Conservation (phyloP, 208 protist species). For the Trypanosoma vivax region DNA sequence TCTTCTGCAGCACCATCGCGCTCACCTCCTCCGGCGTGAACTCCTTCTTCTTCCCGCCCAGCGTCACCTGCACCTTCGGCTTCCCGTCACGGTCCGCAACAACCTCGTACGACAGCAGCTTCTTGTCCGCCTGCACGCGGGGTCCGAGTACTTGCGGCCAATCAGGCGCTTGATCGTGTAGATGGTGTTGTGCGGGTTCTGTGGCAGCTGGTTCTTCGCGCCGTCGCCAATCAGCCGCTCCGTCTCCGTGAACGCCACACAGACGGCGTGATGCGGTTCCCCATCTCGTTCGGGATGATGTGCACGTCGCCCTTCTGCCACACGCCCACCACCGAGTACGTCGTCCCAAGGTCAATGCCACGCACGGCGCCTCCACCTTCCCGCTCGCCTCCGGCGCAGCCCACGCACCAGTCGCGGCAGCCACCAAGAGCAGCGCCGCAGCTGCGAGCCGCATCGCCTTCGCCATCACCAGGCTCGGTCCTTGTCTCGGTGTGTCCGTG, state of each 20-base stretch:
- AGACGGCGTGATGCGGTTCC: constrained; percentile 4
- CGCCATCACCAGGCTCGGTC: neutral
- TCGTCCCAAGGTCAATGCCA: constrained; percentile 86
- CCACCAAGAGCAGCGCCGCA: constrained; percentile 11
- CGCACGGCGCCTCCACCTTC: constrained; percentile 82
- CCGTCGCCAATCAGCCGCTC: constrained; percentile 4
- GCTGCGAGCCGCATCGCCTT: constrained; percentile 1
- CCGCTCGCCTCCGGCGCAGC: constrained; percentile 51
- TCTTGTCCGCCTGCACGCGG: constrained; percentile 92
- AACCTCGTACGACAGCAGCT: constrained; percentile 93
- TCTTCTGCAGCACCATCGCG: constrained; percentile 5
- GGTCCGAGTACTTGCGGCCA: constrained; percentile 86
- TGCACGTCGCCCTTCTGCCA: constrained; percentile 6
- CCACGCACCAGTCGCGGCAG: constrained; percentile 12
- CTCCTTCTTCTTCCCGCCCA: constrained; percentile 1
- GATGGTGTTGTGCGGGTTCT: constrained; percentile 91
- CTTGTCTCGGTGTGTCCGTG: neutral
- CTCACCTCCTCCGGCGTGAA: constrained; percentile 4
- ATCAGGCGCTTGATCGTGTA: constrained; percentile 94
- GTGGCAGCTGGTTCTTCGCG: constrained; percentile 11
- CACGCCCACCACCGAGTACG: constrained; percentile 2
- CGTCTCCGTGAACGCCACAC: constrained; percentile 1
- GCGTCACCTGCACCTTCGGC: constrained; percentile 79
- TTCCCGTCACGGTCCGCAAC: constrained; percentile 74
- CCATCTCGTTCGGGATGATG: constrained; percentile 7